A percentile compares a stretch with the other conserved stretches of the same genome.
Conservation (phyloP, 83 land plant genomes). For the Picea engelmannii region DNA sequence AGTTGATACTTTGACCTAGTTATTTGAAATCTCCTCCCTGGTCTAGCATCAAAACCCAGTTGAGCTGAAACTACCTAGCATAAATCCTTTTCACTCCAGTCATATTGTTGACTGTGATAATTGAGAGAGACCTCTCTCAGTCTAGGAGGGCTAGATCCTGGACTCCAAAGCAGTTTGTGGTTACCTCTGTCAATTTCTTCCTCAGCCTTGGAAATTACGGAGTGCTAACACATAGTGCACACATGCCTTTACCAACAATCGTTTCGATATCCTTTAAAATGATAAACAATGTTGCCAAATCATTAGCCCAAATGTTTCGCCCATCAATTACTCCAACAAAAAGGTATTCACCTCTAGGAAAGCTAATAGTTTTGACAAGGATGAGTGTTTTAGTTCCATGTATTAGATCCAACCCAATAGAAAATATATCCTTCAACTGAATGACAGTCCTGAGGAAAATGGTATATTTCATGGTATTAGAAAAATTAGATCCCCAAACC, state of each 20-base stretch:
- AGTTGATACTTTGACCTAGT: too few relatives aligned
- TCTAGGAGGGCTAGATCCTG: too few relatives aligned
- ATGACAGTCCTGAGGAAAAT: conserved; percentile 39
- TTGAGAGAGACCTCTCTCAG: too few relatives aligned
- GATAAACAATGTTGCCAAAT: conserved; percentile 41
- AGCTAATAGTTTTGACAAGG: conserved; percentile 37
- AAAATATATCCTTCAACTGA: conserved; percentile 52
- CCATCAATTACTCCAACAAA: conserved; percentile 87
- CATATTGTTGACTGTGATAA: too few relatives aligned
- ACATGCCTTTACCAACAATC: conserved; percentile 32
- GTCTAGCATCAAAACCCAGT: too few relatives aligned
- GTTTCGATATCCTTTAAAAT: conserved; percentile 24
- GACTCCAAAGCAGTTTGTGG: too few relatives aligned
- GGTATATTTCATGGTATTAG: neutral
- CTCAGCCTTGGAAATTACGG: too few relatives aligned
- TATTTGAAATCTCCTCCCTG: too few relatives aligned
- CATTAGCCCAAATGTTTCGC: conserved; percentile 77
- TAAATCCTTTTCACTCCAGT: too few relatives aligned
- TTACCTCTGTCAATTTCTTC: too few relatives aligned
- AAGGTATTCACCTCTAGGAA: conserved; percentile 53
- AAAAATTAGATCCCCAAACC: neutral
- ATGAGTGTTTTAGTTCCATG: conserved; percentile 66
- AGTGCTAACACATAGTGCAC: neutral
- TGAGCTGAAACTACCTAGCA: too few relatives aligned
- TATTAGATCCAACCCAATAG: conserved; percentile 65